Base-by-base conservation (phyloP, 305 asterid species). In the Fraxinus sp. region DNA sequence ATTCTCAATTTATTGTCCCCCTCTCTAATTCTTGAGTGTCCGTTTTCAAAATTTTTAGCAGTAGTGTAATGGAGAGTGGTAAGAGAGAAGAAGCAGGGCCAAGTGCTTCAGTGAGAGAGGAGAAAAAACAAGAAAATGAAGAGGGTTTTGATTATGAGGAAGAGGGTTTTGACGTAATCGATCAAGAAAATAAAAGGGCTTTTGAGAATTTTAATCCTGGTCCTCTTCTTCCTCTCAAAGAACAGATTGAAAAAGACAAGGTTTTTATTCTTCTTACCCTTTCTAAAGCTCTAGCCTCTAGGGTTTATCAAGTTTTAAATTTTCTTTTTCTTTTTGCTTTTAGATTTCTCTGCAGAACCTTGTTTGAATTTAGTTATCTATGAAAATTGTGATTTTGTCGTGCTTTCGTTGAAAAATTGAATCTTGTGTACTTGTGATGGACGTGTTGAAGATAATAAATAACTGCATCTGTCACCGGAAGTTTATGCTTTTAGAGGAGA, bases 171-270 rank as follows among this genome's bases (percentile, higher is more conserved):
- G 89, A 78, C 14, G 87, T 79, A 77, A 75, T 83, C 24, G 75
- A 77, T 39, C 85, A 62, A 57, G 83, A 81, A 35, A 59, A 30
- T 57, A 81, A 83, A 82, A 87, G 81, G 84, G 71, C 70, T 66
- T 71, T 87, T 85, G 88, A 83, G 46, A 84, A 81, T 9, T 93
- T 89, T 86, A 93, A 84, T 82, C 97, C 95, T 68, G 91, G 97
- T 41, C 96, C 97, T 83, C 96, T 92, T 62, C 92, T 92, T 81
- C 93, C 97, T 84, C 97, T 92, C 84, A 92, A 90, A 85, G 95
- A 89, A 8, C 97, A 93, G 86, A 90, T 93, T 85, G 97, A 92
- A 66, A 91, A 92, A 86, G 97, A 93, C 87, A 88, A 93, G 97
- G 97, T 93, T 80, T 84, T 35, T 59, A 11, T 64, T 32, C 11